phyloP scores from a whole-genome alignment of 192 early-diverging fungal species.

The Bifiguratus adelaidae region DNA sequence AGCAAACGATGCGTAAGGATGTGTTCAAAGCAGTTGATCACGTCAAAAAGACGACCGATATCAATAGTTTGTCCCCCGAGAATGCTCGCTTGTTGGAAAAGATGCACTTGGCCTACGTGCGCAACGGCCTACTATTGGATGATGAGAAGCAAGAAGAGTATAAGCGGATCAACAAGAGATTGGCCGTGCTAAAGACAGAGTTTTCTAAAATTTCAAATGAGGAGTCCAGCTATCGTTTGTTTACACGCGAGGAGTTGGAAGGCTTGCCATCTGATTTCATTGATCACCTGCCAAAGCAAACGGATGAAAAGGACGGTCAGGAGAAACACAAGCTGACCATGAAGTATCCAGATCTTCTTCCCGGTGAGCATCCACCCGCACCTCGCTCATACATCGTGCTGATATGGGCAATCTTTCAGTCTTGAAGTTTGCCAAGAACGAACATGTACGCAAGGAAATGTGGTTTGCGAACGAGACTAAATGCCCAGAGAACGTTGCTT shows the following conservation, averaged over 20 bases:
- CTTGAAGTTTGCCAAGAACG: conserved; percentile 36
- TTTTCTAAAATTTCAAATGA: conserved; percentile 66
- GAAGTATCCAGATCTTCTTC: conserved; percentile 54
- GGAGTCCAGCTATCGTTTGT: conserved; percentile 37
- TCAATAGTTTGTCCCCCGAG: conserved; percentile 40
- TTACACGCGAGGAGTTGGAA: conserved; percentile 48
- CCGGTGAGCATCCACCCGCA: not conserved
- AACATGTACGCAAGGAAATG: conserved; percentile 40
- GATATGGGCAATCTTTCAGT: too few relatives aligned
- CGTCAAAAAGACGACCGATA: conserved; percentile 30
- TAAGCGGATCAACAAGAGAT: conserved; percentile 49
- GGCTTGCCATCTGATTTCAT: conserved; percentile 67
- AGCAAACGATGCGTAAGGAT: conserved; percentile 52
- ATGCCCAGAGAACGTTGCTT: conserved; percentile 45
- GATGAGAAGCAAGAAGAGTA: conserved; percentile 48
- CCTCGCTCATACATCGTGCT: conserved; percentile 11
- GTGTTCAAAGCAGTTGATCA: conserved; percentile 45
- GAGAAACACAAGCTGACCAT: conserved; percentile 57
- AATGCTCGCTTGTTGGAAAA: conserved; percentile 61
- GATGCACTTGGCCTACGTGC: conserved; percentile 49
- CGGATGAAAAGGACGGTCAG: conserved; percentile 40
- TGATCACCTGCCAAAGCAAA: conserved; percentile 10
- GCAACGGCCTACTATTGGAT: conserved; percentile 61
- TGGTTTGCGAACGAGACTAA: conserved; percentile 36
- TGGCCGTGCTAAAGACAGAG: conserved; percentile 57